Evolutionary conservation across 2,329 filamentous ascomycete genomes (phyloP), one percentile per base, ranked within the genome.

Genomic region (Microascus cirrosus): DNA sequence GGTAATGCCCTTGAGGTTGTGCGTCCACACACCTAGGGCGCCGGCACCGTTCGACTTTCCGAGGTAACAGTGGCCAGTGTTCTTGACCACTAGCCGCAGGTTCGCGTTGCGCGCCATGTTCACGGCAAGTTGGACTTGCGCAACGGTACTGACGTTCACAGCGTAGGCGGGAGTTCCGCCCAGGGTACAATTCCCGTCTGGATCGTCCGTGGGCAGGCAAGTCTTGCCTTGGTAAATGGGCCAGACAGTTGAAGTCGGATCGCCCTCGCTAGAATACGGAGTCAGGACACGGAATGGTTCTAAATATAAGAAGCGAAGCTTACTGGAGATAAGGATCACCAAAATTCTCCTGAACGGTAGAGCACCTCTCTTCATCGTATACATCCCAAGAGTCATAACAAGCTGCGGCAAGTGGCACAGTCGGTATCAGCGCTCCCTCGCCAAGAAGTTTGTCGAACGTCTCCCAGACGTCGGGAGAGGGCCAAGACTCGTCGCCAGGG

Each of bases 151-250:
- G 2, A 70, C 71, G 22, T 71, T 66, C 39, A 76, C 67, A 6
- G 70, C 66, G 56, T 75, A 76, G 12, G 60, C 62, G 1, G 74
- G 69, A 54, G 74, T 74, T 58, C 72, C 75, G 8, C 77, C 77
- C 11, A 78, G 59, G 0, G 66, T 62, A 59, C 78, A 79, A 1
- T 68, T 68, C 0, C n/a, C n/a, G 18, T 20, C n/a, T 15, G 45
- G 25, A n/a, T 35, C 12, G 13, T 42, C 36, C 12, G 25, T 56
- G 3, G 54, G 54, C 8, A 45, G n/a, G 36, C 54, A 56, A 8
- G 54, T 56, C 22, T 35, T 39, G 13, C 54, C 54, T 25, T 56
- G 20, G 54, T 45, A 56, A 22, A 56, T 56, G 10, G 54, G 54
- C 54, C 54, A 56, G 12, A 45, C n/a, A 12, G 36, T 56, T 1